These are phyloP conservation scores for Rubroshorea leprosula DNA, from an alignment of 345 rosid genomes.

Conservation along the genomic window DNA sequence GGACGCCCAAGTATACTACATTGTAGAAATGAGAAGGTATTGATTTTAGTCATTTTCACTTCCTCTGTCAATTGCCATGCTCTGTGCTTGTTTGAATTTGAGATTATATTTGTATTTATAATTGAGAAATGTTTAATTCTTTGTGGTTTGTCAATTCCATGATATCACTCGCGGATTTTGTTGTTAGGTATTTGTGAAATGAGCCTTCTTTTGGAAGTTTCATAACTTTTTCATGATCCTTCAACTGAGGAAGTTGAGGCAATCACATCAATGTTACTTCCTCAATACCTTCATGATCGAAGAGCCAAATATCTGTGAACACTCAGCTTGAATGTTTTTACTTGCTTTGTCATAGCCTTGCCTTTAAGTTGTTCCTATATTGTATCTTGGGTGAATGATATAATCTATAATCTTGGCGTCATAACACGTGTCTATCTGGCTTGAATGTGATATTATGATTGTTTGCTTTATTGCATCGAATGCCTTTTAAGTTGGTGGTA, in stretches of 20 bases:
- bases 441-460: no score
- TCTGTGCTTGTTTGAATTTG: neutral
- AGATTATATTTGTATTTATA: no score
- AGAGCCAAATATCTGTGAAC: neutral
- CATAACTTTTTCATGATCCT: neutral
- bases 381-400: neutral
- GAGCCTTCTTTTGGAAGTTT: neutral
- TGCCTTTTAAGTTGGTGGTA: neutral
- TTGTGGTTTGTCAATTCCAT: neutral
- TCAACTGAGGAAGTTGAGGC: neutral
- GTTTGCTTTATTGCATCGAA: no score
- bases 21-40: neutral
- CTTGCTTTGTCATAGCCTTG: neutral
- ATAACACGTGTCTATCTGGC: neutral
- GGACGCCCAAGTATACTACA: neutral
- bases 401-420: neutral
- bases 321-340: neutral
- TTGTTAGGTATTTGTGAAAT: neutral
- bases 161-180: neutral
- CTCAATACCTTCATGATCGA: neutral
- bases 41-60: conserved; percentile 3
- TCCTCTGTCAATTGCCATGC: neutral
- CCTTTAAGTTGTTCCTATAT: neutral
- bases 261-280: neutral
- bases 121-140: neutral